Conservation (phyloP, 2,329 filamentous ascomycete species). For the Metarhizium robertsii region DNA sequence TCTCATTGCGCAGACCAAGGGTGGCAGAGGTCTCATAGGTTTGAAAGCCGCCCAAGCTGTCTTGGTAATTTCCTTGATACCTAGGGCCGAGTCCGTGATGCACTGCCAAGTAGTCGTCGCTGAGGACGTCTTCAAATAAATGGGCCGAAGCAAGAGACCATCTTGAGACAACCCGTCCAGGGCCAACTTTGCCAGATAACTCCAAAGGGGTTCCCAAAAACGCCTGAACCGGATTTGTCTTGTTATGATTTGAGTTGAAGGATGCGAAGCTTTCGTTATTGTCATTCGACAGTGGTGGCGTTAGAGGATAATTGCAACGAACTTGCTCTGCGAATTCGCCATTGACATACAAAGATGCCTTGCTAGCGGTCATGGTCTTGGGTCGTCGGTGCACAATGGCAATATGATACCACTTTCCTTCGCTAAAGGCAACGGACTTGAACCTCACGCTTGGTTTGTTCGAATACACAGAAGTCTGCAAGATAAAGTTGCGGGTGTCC, state of each 20-base stretch:
- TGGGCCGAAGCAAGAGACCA: conserved; percentile 90
- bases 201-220: conserved; percentile 91
- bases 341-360: conserved; percentile 82
- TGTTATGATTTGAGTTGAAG: conserved; percentile 48
- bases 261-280: conserved; percentile 62
- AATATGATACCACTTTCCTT: conserved; percentile 85
- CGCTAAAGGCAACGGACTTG: conserved; percentile 68
- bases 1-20: conserved; percentile 83
- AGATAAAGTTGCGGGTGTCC: conserved; percentile 86
- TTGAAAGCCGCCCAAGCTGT: conserved; percentile 89
- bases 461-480: conserved; percentile 89
- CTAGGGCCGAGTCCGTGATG: conserved; percentile 82
- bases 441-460: conserved; percentile 85
- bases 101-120: conserved; percentile 85
- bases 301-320: conserved; percentile 78
- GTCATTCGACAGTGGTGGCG: conserved; percentile 54
- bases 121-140: conserved; percentile 77
- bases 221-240: conserved; percentile 68
- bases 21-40: conserved; percentile 91
- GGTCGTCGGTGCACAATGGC: conserved; percentile 76
- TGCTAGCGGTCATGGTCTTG: conserved; percentile 65
- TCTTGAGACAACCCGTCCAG: conserved; percentile 63
- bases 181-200: conserved; percentile 65
- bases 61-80: conserved; percentile 94
- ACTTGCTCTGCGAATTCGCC: conserved; percentile 91